Base-by-base conservation (phyloP, 176 grass and related monocot species). In the Raddia guianensis region DNA sequence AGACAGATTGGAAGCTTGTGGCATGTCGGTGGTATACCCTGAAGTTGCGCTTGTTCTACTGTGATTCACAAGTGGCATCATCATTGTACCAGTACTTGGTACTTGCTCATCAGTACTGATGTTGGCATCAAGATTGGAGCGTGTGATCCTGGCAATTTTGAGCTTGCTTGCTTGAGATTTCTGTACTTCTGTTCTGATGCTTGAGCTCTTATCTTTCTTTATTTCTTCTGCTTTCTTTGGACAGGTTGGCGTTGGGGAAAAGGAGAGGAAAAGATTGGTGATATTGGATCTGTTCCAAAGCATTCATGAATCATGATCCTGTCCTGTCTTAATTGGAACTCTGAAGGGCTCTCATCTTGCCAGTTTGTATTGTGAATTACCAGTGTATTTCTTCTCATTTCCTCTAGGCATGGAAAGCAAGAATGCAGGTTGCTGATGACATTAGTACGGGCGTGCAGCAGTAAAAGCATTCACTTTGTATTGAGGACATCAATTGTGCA, bases 21-120 rank as follows among this genome's bases (percentile, higher is more conserved):
- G 68, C 82, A 71, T 85, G 82, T 85, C 77, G 72, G 71, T 76
- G 87, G 3, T 44, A 37, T 79, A 9, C 14, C 55, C 8, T 45
- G 68, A 79, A 72, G 53, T 56, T 48, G 14, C 58, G 63, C 63
- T 76, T 62, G 78, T 61, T 65, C 35, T 82, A 44, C 15, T 62
- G 21, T 63, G 19, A 37, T 66, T 83, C 60, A 74, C 9, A 27
- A 13, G 61, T 43, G 57, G 72, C 19, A n/a, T 43, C 74, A 78
- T 72, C 33, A 55, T 78, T 64, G 21, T 58, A 6, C 21, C 53
- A 55, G 12, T 49, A 62, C 55, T 76, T 66, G 42, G 12, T 49
- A 62, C 55, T 82, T 66, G 42, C 56, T 72, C 3, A 2, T 46
- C 54, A 81, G 72, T 70, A 79, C 53, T 77, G 21, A 20, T 50